These are phyloP conservation scores for Cladophialophora exuberans DNA, from an alignment of 2,329 filamentous ascomycete species.

Conservation along the genomic window DNA sequence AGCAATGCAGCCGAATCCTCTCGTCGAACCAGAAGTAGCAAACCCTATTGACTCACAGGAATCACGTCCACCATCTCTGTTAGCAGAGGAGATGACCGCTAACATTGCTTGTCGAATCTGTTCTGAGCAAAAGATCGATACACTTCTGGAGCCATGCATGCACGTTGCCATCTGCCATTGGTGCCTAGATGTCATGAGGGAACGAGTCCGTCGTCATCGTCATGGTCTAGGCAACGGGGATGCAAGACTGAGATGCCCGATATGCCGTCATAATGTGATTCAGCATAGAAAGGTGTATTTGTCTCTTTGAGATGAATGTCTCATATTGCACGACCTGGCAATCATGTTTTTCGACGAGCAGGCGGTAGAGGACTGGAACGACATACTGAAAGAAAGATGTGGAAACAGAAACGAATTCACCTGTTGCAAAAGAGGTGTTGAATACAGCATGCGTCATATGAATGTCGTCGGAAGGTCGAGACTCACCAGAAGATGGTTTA, in stretches of 20 bases:
- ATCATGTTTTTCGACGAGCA: neutral
- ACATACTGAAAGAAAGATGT: too few species aligned
- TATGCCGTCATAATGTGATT: constrained; percentile 25
- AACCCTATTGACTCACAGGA: constrained; percentile 32
- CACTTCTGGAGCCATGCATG: constrained; percentile 32
- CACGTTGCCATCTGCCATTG: constrained; percentile 32
- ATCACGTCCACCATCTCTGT: constrained; percentile 20
- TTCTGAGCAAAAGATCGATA: constrained; percentile 32
- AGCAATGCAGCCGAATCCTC: too few species aligned
- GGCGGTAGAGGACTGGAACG: too few species aligned
- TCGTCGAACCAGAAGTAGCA: constrained; percentile 11
- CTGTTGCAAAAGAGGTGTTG: too few species aligned
- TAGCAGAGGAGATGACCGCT: constrained; percentile 28
- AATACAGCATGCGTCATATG: too few species aligned
- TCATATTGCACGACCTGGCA: neutral
- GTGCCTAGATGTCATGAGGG: constrained; percentile 27
- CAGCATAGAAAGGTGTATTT: constrained; percentile 25
- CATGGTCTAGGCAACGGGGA: neutral
- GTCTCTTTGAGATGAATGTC: neutral
- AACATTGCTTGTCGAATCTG: constrained; percentile 32
- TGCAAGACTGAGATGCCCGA: constrained; percentile 25
- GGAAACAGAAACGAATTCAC: too few species aligned
- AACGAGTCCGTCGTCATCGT: constrained; percentile 14
- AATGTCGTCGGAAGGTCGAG: too few species aligned
- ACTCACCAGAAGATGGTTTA: too few species aligned